Base-by-base conservation (phyloP, 1,284 basidiomycete genomes). In the Bjerkandera adusta region DNA sequence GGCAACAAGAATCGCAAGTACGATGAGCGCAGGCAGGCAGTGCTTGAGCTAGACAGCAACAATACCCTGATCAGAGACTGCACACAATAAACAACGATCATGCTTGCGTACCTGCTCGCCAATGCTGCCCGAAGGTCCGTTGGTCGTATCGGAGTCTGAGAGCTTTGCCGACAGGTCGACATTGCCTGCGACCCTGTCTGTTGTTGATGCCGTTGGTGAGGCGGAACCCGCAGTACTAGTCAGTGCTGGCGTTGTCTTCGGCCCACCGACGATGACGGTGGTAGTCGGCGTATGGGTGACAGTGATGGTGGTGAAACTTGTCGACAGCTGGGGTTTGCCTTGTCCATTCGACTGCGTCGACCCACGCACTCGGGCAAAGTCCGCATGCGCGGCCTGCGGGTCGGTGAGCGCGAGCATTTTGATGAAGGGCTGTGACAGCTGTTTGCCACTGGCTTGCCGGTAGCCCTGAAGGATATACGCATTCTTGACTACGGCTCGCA, bases 1-100 rank as follows among this genome's bases (percentile, higher is more conserved):
- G 1, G 43, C 56, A 38, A 52, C 37, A 11, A 60, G 22, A 33
- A 52, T 46, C 2, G 50, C 49, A 26, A 55, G 46, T 12, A 57
- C 53, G 48, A 62, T 52, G 50, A 61, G 57, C 20, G 58, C 52
- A 36, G 55, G 56, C 43, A 57, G 38, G 50, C 55, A 62, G 37
- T 57, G 56, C 35, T 58, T 51, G 40, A 60, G 50, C 57, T 61
- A 40, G 16, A 8, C 25, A 12, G 5, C 10, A 7, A 26, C 6
- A 12, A 20, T 12, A 36, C 3, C 18, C 33, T 41, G 30, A 48
- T 25, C n/a, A 36, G 3, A 11, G 15, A 5, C 16, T 2, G 16
- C 32, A 30, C 18, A 34, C 5, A 10, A 33, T 1, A 16, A 11
- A 7, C 27, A 30, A n/a, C 27, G 21, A 29, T 16, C 7, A 13